These are phyloP conservation scores for Boletus pseudopeckii DNA, from an alignment of 768 basidiomycete genomes.

Conservation along the genomic window DNA sequence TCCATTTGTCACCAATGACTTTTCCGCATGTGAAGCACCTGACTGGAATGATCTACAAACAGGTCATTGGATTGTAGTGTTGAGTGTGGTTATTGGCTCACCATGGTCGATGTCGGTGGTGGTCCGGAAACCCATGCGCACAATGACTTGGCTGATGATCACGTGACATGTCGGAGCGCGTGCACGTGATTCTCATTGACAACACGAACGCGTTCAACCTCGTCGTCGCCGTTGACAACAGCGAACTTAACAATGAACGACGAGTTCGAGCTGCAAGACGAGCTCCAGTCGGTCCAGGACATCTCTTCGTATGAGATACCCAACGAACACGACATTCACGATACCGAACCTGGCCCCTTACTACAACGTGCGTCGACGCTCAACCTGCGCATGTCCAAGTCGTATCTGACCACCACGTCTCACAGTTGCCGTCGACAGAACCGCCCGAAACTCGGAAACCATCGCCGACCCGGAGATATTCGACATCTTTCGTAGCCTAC, in stretches of 20 bases:
- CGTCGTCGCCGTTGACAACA: constrained; percentile 1
- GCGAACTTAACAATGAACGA: constrained; percentile 32
- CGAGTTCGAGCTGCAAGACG: constrained; percentile 75
- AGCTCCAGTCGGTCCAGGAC: constrained; percentile 64
- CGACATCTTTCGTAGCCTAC: constrained; percentile 75
- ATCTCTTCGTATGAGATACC: constrained; percentile 59
- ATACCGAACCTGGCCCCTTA: constrained; percentile 51
- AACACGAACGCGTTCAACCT: constrained; percentile 10
- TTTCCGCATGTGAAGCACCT: constrained; percentile 97
- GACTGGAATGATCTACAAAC: constrained; percentile 84
- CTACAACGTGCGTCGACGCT: constrained; percentile 50
- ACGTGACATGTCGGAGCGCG: constrained; percentile 11
- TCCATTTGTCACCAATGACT: constrained; percentile 97
- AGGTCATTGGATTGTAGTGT: background rate
- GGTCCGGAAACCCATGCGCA: background rate
- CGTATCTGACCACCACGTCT: constrained; percentile 11
- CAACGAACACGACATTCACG: constrained; percentile 61
- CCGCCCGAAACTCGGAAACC: constrained; percentile 71
- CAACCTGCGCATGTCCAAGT: background rate
- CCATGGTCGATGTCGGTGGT: constrained; percentile 21
- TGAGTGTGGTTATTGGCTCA: background rate
- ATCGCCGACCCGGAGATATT: constrained; percentile 69
- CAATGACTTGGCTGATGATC: background rate
- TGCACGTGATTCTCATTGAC: constrained; percentile 24
- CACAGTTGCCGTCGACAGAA: constrained; percentile 74